A percentile compares a stretch with the other conserved stretches of the same genome.
Conservation (phyloP, 331 rosid species). For the Prunus yedoensis region DNA sequence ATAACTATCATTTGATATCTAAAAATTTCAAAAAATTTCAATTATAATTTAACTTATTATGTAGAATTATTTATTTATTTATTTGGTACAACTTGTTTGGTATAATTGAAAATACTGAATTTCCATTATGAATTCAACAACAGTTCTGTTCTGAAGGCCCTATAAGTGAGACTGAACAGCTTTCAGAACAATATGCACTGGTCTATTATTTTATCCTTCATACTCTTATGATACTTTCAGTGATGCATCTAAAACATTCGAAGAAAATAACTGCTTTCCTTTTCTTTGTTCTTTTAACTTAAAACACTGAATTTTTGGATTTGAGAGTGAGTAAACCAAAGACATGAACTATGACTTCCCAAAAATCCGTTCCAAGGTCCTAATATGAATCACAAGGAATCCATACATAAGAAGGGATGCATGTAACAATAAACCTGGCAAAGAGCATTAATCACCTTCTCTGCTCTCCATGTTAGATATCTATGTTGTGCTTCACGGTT, state of each 20-base stretch:
- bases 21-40: background rate
- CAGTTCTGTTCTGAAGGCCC: background rate
- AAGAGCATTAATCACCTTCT: slow-evolving; percentile 56
- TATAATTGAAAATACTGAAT: background rate
- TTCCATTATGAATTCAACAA: background rate
- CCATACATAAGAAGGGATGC: background rate
- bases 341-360: background rate
- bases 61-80: background rate
- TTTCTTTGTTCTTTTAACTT: background rate
- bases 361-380: background rate
- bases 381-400: background rate
- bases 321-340: background rate
- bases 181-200: too few relatives aligned
- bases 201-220: too few relatives aligned
- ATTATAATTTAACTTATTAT: too few relatives aligned
- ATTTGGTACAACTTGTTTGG: background rate
- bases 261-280: background rate
- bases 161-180: too few relatives aligned
- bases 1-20: background rate
- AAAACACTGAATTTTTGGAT: background rate
- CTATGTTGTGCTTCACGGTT: slow-evolving; percentile 89
- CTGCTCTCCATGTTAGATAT: slow-evolving; percentile 83
- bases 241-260: background rate
- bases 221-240: background rate
- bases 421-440: background rate